Percentiles rank a stretch among this genome's conserved stretches.
These are phyloP conservation scores for Hypomyces perniciosus DNA, from an alignment of 2,329 filamentous ascomycete species.

Conservation along the genomic window DNA sequence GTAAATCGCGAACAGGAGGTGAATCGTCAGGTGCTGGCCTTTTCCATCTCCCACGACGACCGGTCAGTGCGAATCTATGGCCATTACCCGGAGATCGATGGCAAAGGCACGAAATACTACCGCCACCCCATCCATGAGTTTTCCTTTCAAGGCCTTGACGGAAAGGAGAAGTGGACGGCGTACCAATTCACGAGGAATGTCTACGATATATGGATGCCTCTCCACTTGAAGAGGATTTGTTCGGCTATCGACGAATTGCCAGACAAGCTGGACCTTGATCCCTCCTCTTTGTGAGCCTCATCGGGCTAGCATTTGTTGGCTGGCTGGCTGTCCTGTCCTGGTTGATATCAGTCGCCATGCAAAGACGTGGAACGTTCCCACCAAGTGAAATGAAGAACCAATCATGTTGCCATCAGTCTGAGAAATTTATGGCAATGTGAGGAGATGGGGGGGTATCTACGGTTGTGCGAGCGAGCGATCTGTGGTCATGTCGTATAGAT, in stretches of 20 bases:
- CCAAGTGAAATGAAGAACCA: too few relatives aligned
- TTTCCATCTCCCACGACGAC: slow-evolving; percentile 33
- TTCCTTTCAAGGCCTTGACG: slow-evolving; percentile 20
- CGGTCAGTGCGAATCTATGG: slow-evolving; percentile 33
- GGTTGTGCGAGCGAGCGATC: too few relatives aligned
- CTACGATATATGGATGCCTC: slow-evolving; percentile 9
- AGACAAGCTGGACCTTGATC: not conserved
- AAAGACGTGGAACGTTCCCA: too few relatives aligned
- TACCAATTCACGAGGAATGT: slow-evolving; percentile 10
- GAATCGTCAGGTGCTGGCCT: slow-evolving; percentile 36
- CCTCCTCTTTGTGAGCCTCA: too few relatives aligned
- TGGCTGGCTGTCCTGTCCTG: not conserved
- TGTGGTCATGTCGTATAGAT: too few relatives aligned
- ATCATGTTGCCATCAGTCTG: too few relatives aligned
- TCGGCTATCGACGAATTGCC: slow-evolving; percentile 11
- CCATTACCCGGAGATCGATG: slow-evolving; percentile 34
- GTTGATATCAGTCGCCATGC: not conserved
- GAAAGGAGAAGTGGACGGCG: slow-evolving; percentile 4
- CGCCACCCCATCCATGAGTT: slow-evolving; percentile 31
- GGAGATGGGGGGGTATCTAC: too few relatives aligned
- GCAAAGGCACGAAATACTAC: slow-evolving; percentile 29
- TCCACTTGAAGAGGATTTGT: slow-evolving; percentile 9
- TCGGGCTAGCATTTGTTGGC: too few relatives aligned
- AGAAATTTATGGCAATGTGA: too few relatives aligned
- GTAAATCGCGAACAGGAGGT: slow-evolving; percentile 32